Evolutionary conservation across 352 stramenopile genomes (phyloP).

Genomic region (Phytophthora citrophthora): DNA sequence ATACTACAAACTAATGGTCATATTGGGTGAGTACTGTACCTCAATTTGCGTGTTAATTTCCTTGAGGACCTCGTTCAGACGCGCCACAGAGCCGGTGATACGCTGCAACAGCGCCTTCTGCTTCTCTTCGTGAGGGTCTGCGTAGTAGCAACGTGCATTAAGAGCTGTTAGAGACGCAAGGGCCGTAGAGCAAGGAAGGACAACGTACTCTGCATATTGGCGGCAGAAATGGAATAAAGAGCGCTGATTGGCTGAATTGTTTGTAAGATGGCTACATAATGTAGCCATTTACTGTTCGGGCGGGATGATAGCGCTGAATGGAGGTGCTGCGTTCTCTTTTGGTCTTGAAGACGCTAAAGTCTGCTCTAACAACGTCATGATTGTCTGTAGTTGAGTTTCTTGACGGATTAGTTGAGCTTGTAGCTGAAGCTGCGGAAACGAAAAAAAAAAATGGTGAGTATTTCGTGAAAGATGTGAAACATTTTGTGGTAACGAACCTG

Average conservation of each 20-base stretch:
- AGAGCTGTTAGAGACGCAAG: not conserved
- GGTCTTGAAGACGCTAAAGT: slow-evolving; percentile 18
- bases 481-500: slow-evolving; percentile 41
- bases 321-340: slow-evolving; percentile 30
- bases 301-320: slow-evolving; percentile 61
- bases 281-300: slow-evolving; percentile 30
- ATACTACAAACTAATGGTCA: no score
- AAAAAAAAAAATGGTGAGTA: not conserved
- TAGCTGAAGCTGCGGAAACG: slow-evolving; percentile 43
- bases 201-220: slow-evolving; percentile 34
- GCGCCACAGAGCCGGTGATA: slow-evolving; percentile 77
- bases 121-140: slow-evolving; percentile 89
- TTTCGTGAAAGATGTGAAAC: not conserved
- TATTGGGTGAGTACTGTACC: slow-evolving; percentile 28
- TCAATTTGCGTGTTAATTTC: slow-evolving; percentile 88
- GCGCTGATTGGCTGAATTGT: slow-evolving; percentile 18
- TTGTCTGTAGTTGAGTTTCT: slow-evolving; percentile 63
- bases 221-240: slow-evolving; percentile 4
- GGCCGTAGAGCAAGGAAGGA: not conserved
- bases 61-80: slow-evolving; percentile 83
- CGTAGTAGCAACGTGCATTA: not conserved
- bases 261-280: slow-evolving; percentile 23
- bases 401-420: slow-evolving; percentile 64
- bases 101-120: slow-evolving; percentile 86
- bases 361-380: slow-evolving; percentile 50